phyloP scores from a whole-genome alignment of 495 filamentous ascomycete genomes.

The Penicillium pancosmium region DNA sequence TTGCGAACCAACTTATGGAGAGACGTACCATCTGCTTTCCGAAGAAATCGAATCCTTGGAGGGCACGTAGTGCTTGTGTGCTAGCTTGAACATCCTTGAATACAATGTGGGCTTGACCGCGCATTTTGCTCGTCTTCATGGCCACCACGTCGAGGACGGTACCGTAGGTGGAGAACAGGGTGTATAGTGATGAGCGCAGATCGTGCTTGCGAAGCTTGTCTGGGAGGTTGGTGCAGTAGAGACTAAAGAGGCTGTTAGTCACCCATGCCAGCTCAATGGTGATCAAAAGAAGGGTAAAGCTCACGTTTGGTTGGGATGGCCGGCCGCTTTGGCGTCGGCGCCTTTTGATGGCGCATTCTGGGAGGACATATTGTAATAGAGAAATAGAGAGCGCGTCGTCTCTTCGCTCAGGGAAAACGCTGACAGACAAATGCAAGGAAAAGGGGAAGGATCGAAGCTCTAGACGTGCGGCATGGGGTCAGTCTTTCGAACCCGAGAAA shows the following conservation, averaged over 20 bases:
- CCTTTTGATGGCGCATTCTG: slow-evolving; percentile 40
- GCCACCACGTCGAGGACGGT: slow-evolving; percentile 92
- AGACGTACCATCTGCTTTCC: slow-evolving; percentile 80
- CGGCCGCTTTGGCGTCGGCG: slow-evolving; percentile 38
- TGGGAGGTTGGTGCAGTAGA: slow-evolving; percentile 86
- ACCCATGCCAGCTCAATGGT: slow-evolving; percentile 13
- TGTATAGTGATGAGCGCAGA: slow-evolving; percentile 81
- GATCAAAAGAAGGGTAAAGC: slow-evolving; percentile 30
- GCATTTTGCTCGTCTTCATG: slow-evolving; percentile 84
- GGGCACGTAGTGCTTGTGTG: slow-evolving; percentile 84
- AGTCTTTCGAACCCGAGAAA: slow-evolving; percentile 8
- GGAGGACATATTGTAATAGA: slow-evolving; percentile 38
- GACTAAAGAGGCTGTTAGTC: slow-evolving; percentile 52
- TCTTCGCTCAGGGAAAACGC: not conserved
- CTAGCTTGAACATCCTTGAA: slow-evolving; percentile 85
- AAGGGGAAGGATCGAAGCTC: slow-evolving; percentile 16
- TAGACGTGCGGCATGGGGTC: slow-evolving; percentile 10
- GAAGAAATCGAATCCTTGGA: slow-evolving; percentile 86
- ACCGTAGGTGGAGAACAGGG: slow-evolving; percentile 91
- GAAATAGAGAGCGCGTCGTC: not conserved
- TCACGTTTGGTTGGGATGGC: slow-evolving; percentile 74
- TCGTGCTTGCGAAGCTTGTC: slow-evolving; percentile 85
- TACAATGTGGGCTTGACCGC: slow-evolving; percentile 92
- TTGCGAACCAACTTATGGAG: not conserved
- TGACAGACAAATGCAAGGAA: not conserved